Evolutionary conservation across 768 basidiomycete species (phyloP), one percentile per base, ranked within the genome.

Genomic region (Termitomyces titanicus): DNA sequence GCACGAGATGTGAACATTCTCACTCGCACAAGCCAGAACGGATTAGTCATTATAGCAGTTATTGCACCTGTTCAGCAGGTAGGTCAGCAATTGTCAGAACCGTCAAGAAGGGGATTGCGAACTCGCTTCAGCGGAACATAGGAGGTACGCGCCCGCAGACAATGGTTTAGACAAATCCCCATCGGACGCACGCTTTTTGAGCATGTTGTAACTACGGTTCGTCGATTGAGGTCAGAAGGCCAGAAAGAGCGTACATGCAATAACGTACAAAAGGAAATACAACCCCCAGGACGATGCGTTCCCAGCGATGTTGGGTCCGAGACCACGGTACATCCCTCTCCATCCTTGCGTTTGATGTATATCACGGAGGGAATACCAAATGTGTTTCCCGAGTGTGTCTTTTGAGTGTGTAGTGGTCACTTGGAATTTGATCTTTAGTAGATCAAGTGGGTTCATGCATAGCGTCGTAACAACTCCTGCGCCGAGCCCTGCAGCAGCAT

Each of bases 241-340:
- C 17, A 22, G 24, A n/a, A n/a, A n/a, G n/a, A 34, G 22, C n/a
- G 38, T 17, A 42, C 64, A 42, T 29, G 39, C 48, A 58, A 37
- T 8, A 2, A 81, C 93, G 72, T 68, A 98, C 97, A 97, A 96
- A 59, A 96, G 81, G 73, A 99, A 99, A 72, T 99, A 99, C 24
- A 98, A 72, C 0, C 97, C 97, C 97, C 97, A 99, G 63, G 93
- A 95, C 8, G 88, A 86, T 18, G 95, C 94, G 61, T 98, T 98
- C 12, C 96, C 97, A 0, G 92, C 91, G 56, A 98, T 80, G 70
- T 98, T 99, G 2, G 94, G 84, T 0, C 84, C 81, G 31, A 98
- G 76, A 15, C 97, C 97, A 51, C 96, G 81, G 69, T 98, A 98
- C 47, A 98, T 74, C 0, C 95, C 96, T 57, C 71, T 79, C 83